A percentile compares a stretch with the other conserved stretches of the same genome.
These are phyloP conservation scores for Podospora pseudoanserina DNA, from an alignment of 495 filamentous ascomycete species.

Conservation along the genomic window DNA sequence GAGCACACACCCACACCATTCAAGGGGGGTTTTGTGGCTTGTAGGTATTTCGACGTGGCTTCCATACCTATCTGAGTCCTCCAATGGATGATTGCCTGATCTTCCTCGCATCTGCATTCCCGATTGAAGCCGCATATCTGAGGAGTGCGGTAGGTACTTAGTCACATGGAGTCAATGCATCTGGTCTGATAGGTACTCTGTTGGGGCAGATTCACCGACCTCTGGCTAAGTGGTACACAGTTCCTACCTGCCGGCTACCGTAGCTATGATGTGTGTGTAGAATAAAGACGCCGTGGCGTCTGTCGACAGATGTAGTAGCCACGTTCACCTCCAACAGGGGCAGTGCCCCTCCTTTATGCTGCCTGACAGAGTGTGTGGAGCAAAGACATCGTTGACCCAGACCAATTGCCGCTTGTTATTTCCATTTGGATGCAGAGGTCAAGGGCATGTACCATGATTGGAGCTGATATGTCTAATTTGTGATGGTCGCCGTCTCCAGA, in stretches of 20 bases:
- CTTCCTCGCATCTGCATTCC: not conserved
- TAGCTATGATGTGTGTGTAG: not conserved
- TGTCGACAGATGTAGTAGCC: not conserved
- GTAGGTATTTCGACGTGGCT: not conserved
- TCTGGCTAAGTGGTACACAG: not conserved
- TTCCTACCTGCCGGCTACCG: not conserved
- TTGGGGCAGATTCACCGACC: not conserved
- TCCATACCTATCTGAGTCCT: not conserved
- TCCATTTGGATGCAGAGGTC: not conserved
- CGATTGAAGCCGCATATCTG: constrained; percentile 1
- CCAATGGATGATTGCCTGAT: not conserved
- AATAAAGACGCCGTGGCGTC: not conserved
- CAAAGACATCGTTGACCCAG: not conserved
- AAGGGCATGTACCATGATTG: not conserved
- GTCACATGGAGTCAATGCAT: not conserved
- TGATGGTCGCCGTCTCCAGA: not conserved
- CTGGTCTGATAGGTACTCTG: not conserved
- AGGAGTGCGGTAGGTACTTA: not conserved
- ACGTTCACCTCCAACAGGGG: not conserved
- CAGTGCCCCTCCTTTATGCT: not conserved
- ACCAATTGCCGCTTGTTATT: not conserved
- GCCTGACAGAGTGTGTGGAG: not conserved
- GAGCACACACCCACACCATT: not conserved
- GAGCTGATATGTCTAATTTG: not conserved
- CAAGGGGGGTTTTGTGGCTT: not conserved